These are phyloP conservation scores for Parachaetomium inaequale DNA, from an alignment of 495 filamentous ascomycete species.

Conservation along the genomic window DNA sequence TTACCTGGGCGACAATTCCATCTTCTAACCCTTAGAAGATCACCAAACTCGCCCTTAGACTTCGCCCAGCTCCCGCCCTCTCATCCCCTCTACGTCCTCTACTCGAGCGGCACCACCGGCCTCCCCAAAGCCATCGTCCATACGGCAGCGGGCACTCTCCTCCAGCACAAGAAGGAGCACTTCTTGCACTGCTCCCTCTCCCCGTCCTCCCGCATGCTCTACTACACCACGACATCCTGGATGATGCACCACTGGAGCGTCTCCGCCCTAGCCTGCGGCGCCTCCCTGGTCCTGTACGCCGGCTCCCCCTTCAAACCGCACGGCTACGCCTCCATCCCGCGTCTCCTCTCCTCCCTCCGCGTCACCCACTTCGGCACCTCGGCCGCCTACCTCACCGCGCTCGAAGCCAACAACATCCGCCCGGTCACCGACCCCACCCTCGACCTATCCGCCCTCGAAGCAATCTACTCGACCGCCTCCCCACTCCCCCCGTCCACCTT, in stretches of 20 bases:
- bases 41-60: constrained; percentile 44
- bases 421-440: constrained; percentile 54
- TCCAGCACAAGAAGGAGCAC: constrained; percentile 96
- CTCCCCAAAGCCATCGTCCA: constrained; percentile 92
- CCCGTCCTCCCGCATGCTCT: constrained; percentile 51
- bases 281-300: constrained; percentile 81
- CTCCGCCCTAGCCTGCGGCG: constrained; percentile 72
- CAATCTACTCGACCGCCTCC: constrained; percentile 91
- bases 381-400: constrained; percentile 85
- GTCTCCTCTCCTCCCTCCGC: constrained; percentile 40
- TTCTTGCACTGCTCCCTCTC: constrained; percentile 74
- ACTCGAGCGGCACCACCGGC: constrained; percentile 83
- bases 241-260: constrained; percentile 99
- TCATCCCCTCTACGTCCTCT: constrained; percentile 86
- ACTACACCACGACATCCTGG: constrained; percentile 88
- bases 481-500: constrained; percentile 92
- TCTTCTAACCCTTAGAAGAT: constrained; percentile 20
- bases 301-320: constrained; percentile 75
- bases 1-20: neutral
- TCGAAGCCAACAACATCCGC: constrained; percentile 74
- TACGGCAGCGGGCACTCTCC: constrained; percentile 77
- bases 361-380: constrained; percentile 92
- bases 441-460: constrained; percentile 57
- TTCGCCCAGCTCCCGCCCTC: constrained; percentile 76
- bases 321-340: constrained; percentile 41